Evolutionary conservation across 1,139 yeast genomes (phyloP).

Genomic region (Hansenula sp.): DNA sequence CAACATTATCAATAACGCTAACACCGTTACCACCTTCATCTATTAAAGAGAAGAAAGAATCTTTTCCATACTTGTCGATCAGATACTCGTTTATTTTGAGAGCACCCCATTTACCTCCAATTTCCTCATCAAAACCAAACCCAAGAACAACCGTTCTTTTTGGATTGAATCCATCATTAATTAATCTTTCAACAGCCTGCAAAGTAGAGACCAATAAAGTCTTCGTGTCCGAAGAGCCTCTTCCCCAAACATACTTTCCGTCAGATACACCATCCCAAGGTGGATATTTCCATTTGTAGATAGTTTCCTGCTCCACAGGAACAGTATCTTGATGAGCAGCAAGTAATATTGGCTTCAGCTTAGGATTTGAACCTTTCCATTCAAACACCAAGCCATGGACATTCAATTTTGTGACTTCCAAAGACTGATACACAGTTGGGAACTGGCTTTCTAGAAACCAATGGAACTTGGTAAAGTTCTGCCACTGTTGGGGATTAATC

Average conservation of each 20-base stretch:
- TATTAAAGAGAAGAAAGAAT: slow-evolving; percentile 52
- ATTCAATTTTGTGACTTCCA: slow-evolving; percentile 47
- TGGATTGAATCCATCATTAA: slow-evolving; percentile 44
- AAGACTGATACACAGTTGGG: slow-evolving; percentile 46
- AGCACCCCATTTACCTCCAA: slow-evolving; percentile 60
- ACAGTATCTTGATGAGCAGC: slow-evolving; percentile 83
- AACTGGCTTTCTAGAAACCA: slow-evolving; percentile 48
- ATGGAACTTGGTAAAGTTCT: slow-evolving; percentile 47
- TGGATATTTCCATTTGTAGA: slow-evolving; percentile 56
- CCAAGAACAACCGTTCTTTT: slow-evolving; percentile 54
- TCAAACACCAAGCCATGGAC: slow-evolving; percentile 61
- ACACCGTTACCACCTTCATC: slow-evolving; percentile 58
- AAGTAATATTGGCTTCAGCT: slow-evolving; percentile 60
- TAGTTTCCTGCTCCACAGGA: slow-evolving; percentile 62
- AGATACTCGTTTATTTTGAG: slow-evolving; percentile 36
- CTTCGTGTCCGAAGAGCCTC: slow-evolving; percentile 66
- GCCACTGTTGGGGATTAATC: slow-evolving; percentile 32
- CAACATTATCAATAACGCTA: slow-evolving; percentile 37
- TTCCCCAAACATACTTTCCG: slow-evolving; percentile 55
- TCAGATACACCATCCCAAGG: slow-evolving; percentile 69
- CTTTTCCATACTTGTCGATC: slow-evolving; percentile 46
- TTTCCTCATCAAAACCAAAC: slow-evolving; percentile 75
- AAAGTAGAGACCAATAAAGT: slow-evolving; percentile 49
- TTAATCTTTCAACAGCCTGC: slow-evolving; percentile 53
- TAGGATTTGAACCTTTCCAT: slow-evolving; percentile 55